Percentiles rank a stretch among this genome's conserved stretches.
Evolutionary conservation across 495 filamentous ascomycete species (phyloP).

Genomic region (Annulohypoxylon moriforme): DNA sequence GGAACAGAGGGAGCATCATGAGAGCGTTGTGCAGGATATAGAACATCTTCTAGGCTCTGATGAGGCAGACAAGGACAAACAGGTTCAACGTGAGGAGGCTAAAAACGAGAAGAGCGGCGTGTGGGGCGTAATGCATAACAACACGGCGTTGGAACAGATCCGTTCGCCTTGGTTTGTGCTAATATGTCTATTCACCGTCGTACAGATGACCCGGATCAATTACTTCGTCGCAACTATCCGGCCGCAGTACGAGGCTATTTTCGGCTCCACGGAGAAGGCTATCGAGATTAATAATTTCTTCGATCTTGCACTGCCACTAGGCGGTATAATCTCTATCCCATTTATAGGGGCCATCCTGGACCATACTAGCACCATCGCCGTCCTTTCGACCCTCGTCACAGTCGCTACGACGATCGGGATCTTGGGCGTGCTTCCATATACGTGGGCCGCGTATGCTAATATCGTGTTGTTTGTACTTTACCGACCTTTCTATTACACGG

Average conservation of each 20-base stretch:
- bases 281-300: constrained; percentile 83
- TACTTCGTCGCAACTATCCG: constrained; percentile 96
- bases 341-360: constrained; percentile 90
- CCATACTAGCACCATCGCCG: constrained; percentile 75
- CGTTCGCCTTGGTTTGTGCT: constrained; percentile 86
- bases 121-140: constrained; percentile 89
- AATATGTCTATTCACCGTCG: constrained; percentile 85
- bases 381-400: constrained; percentile 77
- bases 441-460: constrained; percentile 79
- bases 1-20: constrained; percentile 71
- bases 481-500: constrained; percentile 80
- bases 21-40: constrained; percentile 77
- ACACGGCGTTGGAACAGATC: constrained; percentile 79
- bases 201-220: constrained; percentile 96
- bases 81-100: constrained; percentile 63
- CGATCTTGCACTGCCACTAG: constrained; percentile 87
- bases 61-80: constrained; percentile 64
- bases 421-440: constrained; percentile 76
- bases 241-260: constrained; percentile 83
- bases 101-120: constrained; percentile 76
- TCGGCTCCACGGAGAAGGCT: constrained; percentile 69
- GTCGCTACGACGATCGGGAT: constrained; percentile 81
- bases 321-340: constrained; percentile 84
- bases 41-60: constrained; percentile 75
- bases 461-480: constrained; percentile 83